phyloP scores from a whole-genome alignment of 2,329 filamentous ascomycete species.

The Fusarium chaquense region DNA sequence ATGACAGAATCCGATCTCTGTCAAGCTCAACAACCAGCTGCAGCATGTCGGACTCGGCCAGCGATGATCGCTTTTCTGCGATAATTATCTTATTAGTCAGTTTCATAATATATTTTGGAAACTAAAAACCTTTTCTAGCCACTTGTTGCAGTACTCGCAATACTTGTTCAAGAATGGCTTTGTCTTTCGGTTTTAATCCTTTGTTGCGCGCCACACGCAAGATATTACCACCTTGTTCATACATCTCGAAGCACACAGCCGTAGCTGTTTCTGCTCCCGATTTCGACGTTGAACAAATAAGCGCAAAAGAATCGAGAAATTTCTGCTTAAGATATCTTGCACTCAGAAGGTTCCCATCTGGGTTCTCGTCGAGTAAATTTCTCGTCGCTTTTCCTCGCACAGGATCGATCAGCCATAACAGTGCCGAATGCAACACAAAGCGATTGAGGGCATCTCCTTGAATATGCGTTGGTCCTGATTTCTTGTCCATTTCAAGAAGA shows the following conservation, averaged over 20 bases:
- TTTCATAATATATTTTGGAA: fast-evolving
- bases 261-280: slow-evolving; percentile 45
- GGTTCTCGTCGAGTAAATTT: slow-evolving; percentile 2
- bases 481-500: too few species aligned
- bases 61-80: slow-evolving; percentile 12
- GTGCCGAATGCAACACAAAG: slow-evolving; percentile 5
- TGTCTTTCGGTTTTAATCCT: slow-evolving; percentile 16
- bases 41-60: slow-evolving; percentile 20
- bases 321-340: slow-evolving; percentile 43
- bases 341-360: neutral
- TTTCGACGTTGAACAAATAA: slow-evolving; percentile 47
- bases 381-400: slow-evolving; percentile 17
- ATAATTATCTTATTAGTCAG: neutral
- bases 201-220: slow-evolving; percentile 46
- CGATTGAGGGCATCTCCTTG: neutral
- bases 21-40: slow-evolving; percentile 6
- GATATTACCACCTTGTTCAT: neutral
- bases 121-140: neutral
- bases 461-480: too few species aligned
- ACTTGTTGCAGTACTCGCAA: slow-evolving; percentile 12
- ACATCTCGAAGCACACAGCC: slow-evolving; percentile 50
- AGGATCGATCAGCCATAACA: slow-evolving; percentile 21
- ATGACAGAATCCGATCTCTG: neutral
- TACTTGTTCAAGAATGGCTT: neutral
- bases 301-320: slow-evolving; percentile 52